Conservation (phyloP, 352 stramenopile genomes). For the Pythium chondricola region DNA sequence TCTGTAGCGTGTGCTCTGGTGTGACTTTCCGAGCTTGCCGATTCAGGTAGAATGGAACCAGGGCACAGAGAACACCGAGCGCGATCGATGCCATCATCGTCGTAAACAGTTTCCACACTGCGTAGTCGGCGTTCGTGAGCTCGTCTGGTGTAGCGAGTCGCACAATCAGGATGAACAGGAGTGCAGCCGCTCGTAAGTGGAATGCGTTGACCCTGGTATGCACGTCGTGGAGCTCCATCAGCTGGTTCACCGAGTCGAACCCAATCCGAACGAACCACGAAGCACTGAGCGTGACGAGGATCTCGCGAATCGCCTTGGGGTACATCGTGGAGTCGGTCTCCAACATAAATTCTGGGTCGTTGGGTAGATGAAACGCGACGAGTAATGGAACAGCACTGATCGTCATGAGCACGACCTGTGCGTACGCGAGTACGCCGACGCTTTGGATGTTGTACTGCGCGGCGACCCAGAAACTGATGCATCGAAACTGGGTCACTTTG, state of each 20-base stretch:
- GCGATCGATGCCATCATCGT: conserved; percentile 4
- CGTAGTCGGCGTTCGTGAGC: conserved; percentile 20
- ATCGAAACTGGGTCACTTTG: conserved; percentile 16
- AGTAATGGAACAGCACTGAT: conserved; percentile 23
- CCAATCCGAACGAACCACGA: conserved; percentile 29
- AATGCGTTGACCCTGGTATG: conserved; percentile 20
- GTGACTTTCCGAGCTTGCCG: neutral
- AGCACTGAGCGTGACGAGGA: conserved; percentile 21
- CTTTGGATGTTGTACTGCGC: conserved; percentile 33
- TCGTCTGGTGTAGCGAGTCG: conserved; percentile 15
- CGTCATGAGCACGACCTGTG: conserved; percentile 24
- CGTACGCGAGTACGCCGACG: conserved; percentile 24
- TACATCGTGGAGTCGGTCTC: conserved; percentile 3
- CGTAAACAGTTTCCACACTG: conserved; percentile 19
- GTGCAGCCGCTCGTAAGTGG: conserved; percentile 9
- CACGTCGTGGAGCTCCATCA: conserved; percentile 13
- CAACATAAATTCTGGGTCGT: conserved; percentile 25
- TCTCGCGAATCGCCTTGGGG: conserved; percentile 20
- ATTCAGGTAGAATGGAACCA: conserved; percentile 5
- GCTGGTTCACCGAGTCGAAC: conserved; percentile 23
- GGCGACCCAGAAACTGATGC: conserved; percentile 25
- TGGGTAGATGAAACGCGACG: conserved; percentile 24
- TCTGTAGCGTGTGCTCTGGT: neutral
- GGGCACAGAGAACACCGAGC: conserved; percentile 11
- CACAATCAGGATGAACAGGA: conserved; percentile 11